Base-by-base conservation (phyloP, 2,329 filamentous ascomycete species). In the Fusarium udum region DNA sequence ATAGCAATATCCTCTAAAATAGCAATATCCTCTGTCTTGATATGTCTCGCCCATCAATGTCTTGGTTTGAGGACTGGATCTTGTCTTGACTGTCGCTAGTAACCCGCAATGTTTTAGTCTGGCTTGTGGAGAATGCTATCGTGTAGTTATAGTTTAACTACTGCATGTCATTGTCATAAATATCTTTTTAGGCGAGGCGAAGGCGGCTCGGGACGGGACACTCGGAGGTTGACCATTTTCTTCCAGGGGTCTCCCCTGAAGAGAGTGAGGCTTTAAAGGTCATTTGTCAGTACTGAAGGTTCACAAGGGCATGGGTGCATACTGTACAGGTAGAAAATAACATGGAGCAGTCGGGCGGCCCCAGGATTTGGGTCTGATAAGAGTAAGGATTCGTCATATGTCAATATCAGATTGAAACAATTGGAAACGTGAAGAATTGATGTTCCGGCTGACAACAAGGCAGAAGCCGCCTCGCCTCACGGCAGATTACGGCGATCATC, bases 401-500 rank as follows among this genome's bases (percentile, higher is more conserved):
- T n/a, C 24, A 59, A 49, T 53, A 53, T 53, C 20, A 57, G 24
- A 58, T 48, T 58, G 55, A 58, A 58, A 58, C 55, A 36, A n/a
- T 43, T 32, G n/a, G 53, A 57, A 57, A 57, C 53, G 24, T 36
- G 55, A 49, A 48, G 57, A 60, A 60, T 42, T 60, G 36, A 60
- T 61, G 39, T 48, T n/a, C 40, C 40, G 40, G 40, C 40, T n/a
- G 40, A 34, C 40, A 53, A 39, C 32, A 8, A 57, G 22, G 49
- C 20, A 16, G 26, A 28, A 24, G 32, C 34, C 39, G 42, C 40
- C 26, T 42, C 39, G 42, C 40, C 26, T 42, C n/a, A 55, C 48
- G 18, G 48, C 14, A 53, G 32, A 16, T 57, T 39, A 58, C 18
- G 59, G 40, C 49, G 57, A 73, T 71, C 61, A 28, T 61, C 57